Evolutionary conservation across 805 yeast genomes (phyloP), one percentile per base, ranked within the genome.

Genomic region (Cyberlindnera veronae): DNA sequence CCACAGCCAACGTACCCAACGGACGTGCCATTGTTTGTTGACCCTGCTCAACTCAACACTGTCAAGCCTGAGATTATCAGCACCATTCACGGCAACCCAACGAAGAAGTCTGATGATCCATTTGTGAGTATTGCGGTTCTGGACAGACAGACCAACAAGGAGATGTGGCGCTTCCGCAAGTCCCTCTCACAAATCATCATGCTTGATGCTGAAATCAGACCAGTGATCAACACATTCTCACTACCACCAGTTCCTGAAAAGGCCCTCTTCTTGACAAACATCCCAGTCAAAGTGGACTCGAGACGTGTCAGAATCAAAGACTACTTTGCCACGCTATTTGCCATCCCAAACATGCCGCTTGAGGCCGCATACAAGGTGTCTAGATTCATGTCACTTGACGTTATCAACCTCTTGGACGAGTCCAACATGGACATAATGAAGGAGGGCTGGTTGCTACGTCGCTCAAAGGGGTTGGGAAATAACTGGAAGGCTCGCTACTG

Each of bases 91-190:
- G 62, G 64, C 4, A 56, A 59, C n/a, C 67, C 60, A 29, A 48
- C 62, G 9, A 71, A 68, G 29, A 70, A 71, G 47, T 50, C 66
- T 1, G 84, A 77, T 29, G 88, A 81, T 30, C 80, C 84, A 14
- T 63, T 63, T 21, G 69, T 84, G 17, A 68, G 84, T 1, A 70
- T 90, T 39, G 72, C 82, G 14, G 77, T 84, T 5, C 64, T 72
- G 33, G 91, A 84, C 49, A 72, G 79, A 24, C 77, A 71, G 18
- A 63, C 80, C 2, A 66, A 69, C 29, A 79, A 79, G 45, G 87
- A 81, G 51, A 74, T 85, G 68, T 90, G 95, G 83, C 71, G 79
- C 50, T 77, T 87, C 38, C 67, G 78, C 30, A 88, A 88, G 54
- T 61, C 78, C 2, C 73, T 79, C 43, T 64, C 74, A 2, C 82